Percentiles rank a stretch among this genome's conserved stretches.
These are phyloP conservation scores for Phytophthora lateralis DNA, from an alignment of 352 stramenopile species.

Conservation along the genomic window DNA sequence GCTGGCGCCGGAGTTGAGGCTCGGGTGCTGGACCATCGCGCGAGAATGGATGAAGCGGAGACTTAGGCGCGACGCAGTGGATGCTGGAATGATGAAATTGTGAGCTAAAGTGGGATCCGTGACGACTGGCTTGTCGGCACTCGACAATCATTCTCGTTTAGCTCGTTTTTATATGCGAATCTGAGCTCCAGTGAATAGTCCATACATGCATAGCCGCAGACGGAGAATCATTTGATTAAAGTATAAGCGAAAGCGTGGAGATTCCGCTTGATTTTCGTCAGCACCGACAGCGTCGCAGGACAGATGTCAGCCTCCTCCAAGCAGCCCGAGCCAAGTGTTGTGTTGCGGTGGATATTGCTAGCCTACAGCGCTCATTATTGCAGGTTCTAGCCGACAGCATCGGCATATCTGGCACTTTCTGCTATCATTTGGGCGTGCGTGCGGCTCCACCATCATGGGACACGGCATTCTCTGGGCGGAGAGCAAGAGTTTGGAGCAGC, in stretches of 20 bases:
- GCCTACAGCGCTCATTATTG: background rate
- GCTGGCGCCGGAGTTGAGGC: slow-evolving; percentile 18
- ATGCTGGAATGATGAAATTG: slow-evolving; percentile 20
- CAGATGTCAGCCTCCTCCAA: slow-evolving; percentile 4
- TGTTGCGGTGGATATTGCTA: slow-evolving; percentile 8
- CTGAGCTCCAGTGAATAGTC: slow-evolving; percentile 2
- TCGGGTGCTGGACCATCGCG: slow-evolving; percentile 34
- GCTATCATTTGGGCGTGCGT: slow-evolving; percentile 22
- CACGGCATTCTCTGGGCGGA: slow-evolving; percentile 11
- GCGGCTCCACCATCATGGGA: slow-evolving; percentile 31
- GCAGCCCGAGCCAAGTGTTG: slow-evolving; percentile 4
- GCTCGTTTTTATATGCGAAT: slow-evolving; percentile 29
- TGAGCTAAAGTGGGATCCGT: slow-evolving; percentile 5
- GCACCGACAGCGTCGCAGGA: background rate
- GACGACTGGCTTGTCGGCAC: slow-evolving; percentile 4
- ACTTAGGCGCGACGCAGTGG: slow-evolving; percentile 9
- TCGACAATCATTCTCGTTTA: slow-evolving; percentile 23
- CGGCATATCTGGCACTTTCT: slow-evolving; percentile 15
- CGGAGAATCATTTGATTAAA: slow-evolving; percentile 14
- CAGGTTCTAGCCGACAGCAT: background rate
- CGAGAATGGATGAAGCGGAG: background rate
- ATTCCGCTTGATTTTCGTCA: slow-evolving; percentile 19
- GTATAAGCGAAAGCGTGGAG: slow-evolving; percentile 8
- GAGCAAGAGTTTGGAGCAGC: slow-evolving; percentile 6
- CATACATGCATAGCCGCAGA: slow-evolving; percentile 22